These are phyloP conservation scores for Globisporangium spiculum DNA, from an alignment of 352 stramenopile genomes.

Conservation along the genomic window DNA sequence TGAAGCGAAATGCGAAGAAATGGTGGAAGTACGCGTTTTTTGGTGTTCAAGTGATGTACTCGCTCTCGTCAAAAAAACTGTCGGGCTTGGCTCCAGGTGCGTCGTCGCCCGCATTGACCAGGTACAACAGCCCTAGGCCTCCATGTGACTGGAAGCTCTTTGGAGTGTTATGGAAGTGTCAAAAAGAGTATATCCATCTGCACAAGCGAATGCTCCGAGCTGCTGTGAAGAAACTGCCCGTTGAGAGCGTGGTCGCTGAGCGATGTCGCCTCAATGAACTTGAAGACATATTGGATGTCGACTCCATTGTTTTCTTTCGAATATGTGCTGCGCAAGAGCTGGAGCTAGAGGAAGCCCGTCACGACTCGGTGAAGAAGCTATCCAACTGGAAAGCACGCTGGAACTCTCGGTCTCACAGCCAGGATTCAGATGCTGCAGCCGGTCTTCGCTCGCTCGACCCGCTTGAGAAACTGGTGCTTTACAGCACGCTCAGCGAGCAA, in stretches of 20 bases:
- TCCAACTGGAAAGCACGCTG: constrained; percentile 70
- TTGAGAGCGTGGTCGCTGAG: constrained; percentile 47
- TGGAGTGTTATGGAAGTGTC: constrained; percentile 43
- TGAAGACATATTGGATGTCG: constrained; percentile 69
- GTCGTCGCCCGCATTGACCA: constrained; percentile 12
- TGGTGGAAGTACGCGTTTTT: constrained; percentile 84
- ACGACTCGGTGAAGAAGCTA: constrained; percentile 68
- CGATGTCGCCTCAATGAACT: constrained; percentile 50
- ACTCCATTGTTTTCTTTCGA: constrained; percentile 82
- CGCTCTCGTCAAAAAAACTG: constrained; percentile 19
- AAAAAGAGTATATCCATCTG: constrained; percentile 74
- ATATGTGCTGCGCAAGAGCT: constrained; percentile 62
- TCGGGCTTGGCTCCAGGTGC: constrained; percentile 1
- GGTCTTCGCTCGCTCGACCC: constrained; percentile 28
- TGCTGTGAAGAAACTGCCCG: constrained; percentile 47
- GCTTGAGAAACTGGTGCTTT: constrained; percentile 52
- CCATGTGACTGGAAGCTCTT: constrained; percentile 66
- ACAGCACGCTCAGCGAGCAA: constrained; percentile 52
- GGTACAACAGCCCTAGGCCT: constrained; percentile 10
- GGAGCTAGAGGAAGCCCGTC: constrained; percentile 58
- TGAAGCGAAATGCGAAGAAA: constrained; percentile 41
- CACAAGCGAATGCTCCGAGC: constrained; percentile 68
- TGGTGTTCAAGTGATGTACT: constrained; percentile 64
- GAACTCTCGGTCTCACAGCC: constrained; percentile 28
- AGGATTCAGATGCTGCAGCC: constrained; percentile 12